A percentile compares a stretch with the other conserved stretches of the same genome.
These are phyloP conservation scores for Crithidia fasciculata DNA, from an alignment of 208 protist species.

Conservation along the genomic window DNA sequence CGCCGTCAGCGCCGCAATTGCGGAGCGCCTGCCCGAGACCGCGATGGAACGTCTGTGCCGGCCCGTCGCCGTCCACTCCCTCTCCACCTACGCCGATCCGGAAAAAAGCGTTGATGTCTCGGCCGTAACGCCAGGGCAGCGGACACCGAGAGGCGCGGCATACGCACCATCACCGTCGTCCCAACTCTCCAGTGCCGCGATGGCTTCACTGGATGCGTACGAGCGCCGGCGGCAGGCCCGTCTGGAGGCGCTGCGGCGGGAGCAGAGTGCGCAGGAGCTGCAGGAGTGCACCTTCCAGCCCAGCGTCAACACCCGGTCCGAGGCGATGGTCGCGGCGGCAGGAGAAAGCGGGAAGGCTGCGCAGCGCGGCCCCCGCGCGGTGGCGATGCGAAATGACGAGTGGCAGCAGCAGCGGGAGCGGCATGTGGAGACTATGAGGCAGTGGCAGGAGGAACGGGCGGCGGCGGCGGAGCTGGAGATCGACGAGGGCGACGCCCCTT, in stretches of 20 bases:
- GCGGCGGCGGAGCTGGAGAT: constrained; percentile 29
- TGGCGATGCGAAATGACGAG: constrained; percentile 42
- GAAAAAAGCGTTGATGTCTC: background rate
- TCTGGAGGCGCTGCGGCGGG: constrained; percentile 39
- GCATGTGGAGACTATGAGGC: constrained; percentile 42
- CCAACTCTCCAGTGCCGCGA: constrained; percentile 34
- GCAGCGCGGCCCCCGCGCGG: constrained; percentile 8
- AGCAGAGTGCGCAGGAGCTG: constrained; percentile 41
- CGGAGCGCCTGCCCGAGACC: constrained; percentile 51
- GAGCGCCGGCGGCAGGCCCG: constrained; percentile 50
- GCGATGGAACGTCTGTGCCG: constrained; percentile 56
- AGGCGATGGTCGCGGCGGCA: background rate
- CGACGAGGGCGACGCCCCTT: constrained; percentile 17
- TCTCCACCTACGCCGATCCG: constrained; percentile 29
- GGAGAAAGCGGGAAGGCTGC: background rate
- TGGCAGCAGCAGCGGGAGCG: constrained; percentile 52
- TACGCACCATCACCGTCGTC: constrained; percentile 6
- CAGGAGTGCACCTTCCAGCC: constrained; percentile 67
- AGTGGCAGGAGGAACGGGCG: constrained; percentile 43
- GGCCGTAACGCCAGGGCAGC: background rate
- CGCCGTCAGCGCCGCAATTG: constrained; percentile 75
- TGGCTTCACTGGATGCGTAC: constrained; percentile 47
- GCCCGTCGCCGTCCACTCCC: constrained; percentile 23
- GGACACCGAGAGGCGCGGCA: background rate
- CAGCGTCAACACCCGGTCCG: constrained; percentile 5